These are phyloP conservation scores for Elaphomyces granulatus DNA, from an alignment of 495 filamentous ascomycete genomes.

Conservation along the genomic window DNA sequence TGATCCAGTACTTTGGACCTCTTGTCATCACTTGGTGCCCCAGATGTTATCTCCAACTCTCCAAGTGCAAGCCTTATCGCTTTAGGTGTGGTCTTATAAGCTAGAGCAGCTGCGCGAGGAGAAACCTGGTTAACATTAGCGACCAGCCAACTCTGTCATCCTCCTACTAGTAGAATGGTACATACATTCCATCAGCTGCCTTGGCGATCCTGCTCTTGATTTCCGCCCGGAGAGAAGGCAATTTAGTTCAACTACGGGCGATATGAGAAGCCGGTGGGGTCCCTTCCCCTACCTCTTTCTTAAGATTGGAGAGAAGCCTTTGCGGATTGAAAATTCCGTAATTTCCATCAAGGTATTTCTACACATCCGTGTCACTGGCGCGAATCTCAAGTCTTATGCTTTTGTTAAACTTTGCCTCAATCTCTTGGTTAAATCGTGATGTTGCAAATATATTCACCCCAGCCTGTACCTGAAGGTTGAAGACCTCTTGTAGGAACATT, in stretches of 20 bases:
- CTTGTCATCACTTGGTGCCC: not conserved
- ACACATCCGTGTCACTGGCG: constrained; percentile 19
- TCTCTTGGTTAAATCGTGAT: constrained; percentile 16
- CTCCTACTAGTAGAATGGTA: not conserved
- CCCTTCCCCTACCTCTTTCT: no score
- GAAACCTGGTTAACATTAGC: constrained; percentile 19
- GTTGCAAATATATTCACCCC: constrained; percentile 22
- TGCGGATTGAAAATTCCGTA: constrained; percentile 15
- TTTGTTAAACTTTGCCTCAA: constrained; percentile 14
- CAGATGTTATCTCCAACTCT: constrained; percentile 10
- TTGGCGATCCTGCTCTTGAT: constrained; percentile 13
- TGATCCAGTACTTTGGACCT: constrained; percentile 7
- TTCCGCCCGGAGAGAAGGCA: constrained; percentile 8
- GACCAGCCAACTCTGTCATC: not conserved
- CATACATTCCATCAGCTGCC: constrained; percentile 15
- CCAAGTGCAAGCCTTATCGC: constrained; percentile 16
- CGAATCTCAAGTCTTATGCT: constrained; percentile 15
- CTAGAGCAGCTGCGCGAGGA: constrained; percentile 18
- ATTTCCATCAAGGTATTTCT: constrained; percentile 18
- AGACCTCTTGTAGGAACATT: constrained; percentile 13
- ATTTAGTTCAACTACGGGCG: constrained; percentile 1
- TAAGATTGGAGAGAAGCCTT: no score
- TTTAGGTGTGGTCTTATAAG: constrained; percentile 17
- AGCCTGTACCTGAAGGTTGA: constrained; percentile 12
- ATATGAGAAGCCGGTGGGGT: no score